phyloP scores from a whole-genome alignment of 1,284 basidiomycete species.

The Leccinum discolor region DNA sequence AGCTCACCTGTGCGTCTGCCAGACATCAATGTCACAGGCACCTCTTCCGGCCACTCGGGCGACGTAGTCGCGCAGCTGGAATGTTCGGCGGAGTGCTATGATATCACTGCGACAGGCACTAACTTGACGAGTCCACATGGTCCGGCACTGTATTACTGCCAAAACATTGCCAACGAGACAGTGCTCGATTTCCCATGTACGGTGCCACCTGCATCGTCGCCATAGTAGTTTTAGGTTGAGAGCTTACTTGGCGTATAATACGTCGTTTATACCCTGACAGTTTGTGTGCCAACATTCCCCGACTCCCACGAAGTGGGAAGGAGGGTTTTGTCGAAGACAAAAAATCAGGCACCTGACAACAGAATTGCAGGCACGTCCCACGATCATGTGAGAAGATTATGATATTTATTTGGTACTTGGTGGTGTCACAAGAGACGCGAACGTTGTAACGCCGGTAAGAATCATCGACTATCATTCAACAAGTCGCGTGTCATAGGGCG shows the following conservation, averaged over 20 bases:
- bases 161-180: slow-evolving; percentile 57
- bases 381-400: too few species aligned
- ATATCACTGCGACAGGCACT: slow-evolving; percentile 18
- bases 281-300: not conserved
- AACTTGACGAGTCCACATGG: slow-evolving; percentile 13
- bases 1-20: not conserved
- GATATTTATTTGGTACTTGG: too few species aligned
- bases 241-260: too few species aligned
- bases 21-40: slow-evolving; percentile 33
- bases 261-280: too few species aligned
- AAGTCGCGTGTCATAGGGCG: too few species aligned
- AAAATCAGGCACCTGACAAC: too few species aligned
- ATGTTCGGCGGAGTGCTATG: slow-evolving; percentile 30
- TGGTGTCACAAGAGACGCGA: too few species aligned
- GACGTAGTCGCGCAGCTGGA: slow-evolving; percentile 34
- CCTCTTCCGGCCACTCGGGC: slow-evolving; percentile 32
- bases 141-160: slow-evolving; percentile 16
- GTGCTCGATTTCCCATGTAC: slow-evolving; percentile 94
- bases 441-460: slow-evolving; percentile 30
- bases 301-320: too few species aligned
- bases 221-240: not conserved
- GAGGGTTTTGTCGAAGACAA: too few species aligned
- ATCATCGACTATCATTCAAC: too few species aligned
- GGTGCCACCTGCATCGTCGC: slow-evolving; percentile 87
- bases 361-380: too few species aligned